phyloP scores from a whole-genome alignment of 345 rosid genomes.

The Cardamine resedifolia region DNA sequence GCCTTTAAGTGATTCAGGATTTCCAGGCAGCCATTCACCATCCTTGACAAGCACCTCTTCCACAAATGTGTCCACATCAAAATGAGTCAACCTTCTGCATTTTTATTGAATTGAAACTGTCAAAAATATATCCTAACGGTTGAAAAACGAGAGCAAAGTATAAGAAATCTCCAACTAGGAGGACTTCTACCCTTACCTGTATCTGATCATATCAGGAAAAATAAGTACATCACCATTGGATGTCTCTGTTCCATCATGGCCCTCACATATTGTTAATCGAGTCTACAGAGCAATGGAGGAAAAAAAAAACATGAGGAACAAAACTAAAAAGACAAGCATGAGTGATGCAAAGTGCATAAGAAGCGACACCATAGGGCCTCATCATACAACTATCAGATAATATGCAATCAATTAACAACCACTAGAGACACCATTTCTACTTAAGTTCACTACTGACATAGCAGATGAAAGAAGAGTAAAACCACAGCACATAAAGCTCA shows the following conservation, averaged over 20 bases:
- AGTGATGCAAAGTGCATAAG: not conserved
- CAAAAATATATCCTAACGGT: constrained; percentile 18
- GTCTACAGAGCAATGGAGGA: constrained; percentile 47
- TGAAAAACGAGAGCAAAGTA: constrained; percentile 3
- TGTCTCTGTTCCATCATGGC: constrained; percentile 96
- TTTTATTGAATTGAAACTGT: constrained; percentile 14
- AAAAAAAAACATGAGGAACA: constrained; percentile 1
- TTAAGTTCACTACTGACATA: not conserved
- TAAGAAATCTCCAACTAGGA: constrained; percentile 8
- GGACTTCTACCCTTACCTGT: constrained; percentile 53
- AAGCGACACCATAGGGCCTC: not conserved
- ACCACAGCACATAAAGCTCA: not conserved
- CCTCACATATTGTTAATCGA: constrained; percentile 89
- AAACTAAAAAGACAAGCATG: not conserved
- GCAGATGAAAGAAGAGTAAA: not conserved
- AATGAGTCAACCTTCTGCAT: constrained; percentile 98
- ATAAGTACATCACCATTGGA: constrained; percentile 96
- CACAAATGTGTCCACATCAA: constrained; percentile 96
- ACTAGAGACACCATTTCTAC: constrained; percentile 3
- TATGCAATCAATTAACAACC: not conserved
- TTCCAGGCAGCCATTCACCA: constrained; percentile 91
- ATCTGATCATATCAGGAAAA: constrained; percentile 98
- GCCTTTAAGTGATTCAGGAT: constrained; percentile 80
- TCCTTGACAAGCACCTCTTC: constrained; percentile 97
- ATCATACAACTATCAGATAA: not conserved